A percentile compares a stretch with the other conserved stretches of the same genome.
These are phyloP conservation scores for Zygotorulaspora mrakii DNA, from an alignment of 1,139 yeast genomes.

Conservation along the genomic window DNA sequence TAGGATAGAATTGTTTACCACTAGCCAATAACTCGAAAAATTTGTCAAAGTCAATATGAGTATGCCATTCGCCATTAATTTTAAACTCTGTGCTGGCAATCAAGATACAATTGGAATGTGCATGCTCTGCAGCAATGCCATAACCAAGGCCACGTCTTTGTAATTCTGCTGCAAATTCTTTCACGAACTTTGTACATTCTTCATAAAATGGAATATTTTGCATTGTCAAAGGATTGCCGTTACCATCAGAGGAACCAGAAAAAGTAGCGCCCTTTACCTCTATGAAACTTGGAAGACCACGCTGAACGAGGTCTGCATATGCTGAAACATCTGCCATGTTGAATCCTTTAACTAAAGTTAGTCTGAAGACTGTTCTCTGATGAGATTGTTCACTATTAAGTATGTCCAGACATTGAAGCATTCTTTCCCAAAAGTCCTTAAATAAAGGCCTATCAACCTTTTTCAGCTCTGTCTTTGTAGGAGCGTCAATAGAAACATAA, in stretches of 20 bases:
- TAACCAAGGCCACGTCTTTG: constrained; percentile 62
- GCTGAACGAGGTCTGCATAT: constrained; percentile 84
- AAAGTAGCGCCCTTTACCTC: constrained; percentile 94
- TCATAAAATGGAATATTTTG: constrained; percentile 92
- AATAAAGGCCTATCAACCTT: constrained; percentile 85
- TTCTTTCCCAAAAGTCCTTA: constrained; percentile 90
- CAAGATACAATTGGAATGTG: constrained; percentile 88
- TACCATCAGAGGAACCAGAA: constrained; percentile 78
- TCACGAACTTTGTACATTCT: constrained; percentile 77
- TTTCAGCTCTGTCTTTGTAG: constrained; percentile 73
- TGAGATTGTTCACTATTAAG: constrained; percentile 65
- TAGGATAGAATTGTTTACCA: constrained; percentile 64
- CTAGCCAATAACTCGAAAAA: constrained; percentile 68
- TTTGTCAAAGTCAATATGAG: constrained; percentile 79
- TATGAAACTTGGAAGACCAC: constrained; percentile 81
- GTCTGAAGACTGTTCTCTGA: constrained; percentile 87
- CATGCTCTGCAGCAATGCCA: constrained; percentile 91
- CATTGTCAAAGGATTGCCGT: constrained; percentile 90
- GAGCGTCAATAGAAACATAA: constrained; percentile 90
- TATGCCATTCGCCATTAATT: constrained; percentile 73
- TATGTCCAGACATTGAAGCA: constrained; percentile 75
- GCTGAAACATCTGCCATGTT: constrained; percentile 78
- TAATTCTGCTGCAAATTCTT: constrained; percentile 55
- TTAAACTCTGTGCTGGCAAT: constrained; percentile 74
- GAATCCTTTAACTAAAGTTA: constrained; percentile 88